Conservation (phyloP, 805 yeast genomes). For the Saccharomycopsis sp. region DNA sequence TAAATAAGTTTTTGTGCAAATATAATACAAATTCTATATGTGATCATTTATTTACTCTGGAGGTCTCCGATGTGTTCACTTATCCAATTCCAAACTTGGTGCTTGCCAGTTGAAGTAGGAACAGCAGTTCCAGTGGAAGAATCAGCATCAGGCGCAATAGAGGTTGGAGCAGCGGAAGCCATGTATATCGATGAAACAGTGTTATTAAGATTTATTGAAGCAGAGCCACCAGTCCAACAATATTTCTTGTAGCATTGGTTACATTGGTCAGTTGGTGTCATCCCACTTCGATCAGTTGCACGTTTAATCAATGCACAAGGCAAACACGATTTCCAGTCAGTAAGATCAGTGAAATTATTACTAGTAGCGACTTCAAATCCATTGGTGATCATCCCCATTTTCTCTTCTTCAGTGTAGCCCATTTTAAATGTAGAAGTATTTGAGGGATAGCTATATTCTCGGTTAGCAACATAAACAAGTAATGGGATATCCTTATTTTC, state of each 20-base stretch:
- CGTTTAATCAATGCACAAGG: constrained; percentile 81
- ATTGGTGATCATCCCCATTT: constrained; percentile 54
- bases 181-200: too few species aligned
- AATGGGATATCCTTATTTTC: constrained; percentile 64
- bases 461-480: constrained; percentile 70
- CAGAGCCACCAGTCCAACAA: constrained; percentile 79
- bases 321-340: constrained; percentile 65
- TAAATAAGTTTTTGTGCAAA: too few species aligned
- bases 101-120: too few species aligned
- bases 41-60: too few species aligned
- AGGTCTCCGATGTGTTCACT: too few species aligned
- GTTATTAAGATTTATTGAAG: too few species aligned
- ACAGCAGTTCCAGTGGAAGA: too few species aligned
- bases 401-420: constrained; percentile 52
- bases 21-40: too few species aligned
- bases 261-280: constrained; percentile 61
- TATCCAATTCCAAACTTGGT: too few species aligned
- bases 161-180: too few species aligned
- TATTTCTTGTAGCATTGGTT: constrained; percentile 59
- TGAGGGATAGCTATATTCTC: constrained; percentile 56
- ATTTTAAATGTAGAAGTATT: constrained; percentile 72
- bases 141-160: too few species aligned
- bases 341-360: constrained; percentile 59
- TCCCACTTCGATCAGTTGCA: constrained; percentile 59
- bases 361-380: constrained; percentile 69